Conservation (phyloP, 2,329 filamentous ascomycete species). For the Phialophora verrucosa region DNA sequence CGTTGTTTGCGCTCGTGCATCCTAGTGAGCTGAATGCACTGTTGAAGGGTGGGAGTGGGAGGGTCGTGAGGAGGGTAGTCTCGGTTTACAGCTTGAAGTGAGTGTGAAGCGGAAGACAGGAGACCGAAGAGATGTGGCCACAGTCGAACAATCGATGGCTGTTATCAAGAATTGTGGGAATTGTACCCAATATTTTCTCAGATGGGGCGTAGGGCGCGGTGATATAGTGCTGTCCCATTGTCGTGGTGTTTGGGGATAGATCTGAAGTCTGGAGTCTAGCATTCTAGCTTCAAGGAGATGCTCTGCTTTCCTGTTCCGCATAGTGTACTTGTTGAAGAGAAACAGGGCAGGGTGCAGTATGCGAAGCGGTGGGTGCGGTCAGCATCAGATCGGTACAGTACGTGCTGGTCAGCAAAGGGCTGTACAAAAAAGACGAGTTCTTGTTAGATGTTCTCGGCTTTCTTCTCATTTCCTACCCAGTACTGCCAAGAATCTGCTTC, state of each 20-base stretch:
- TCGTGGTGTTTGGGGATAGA: neutral
- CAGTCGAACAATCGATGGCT: neutral
- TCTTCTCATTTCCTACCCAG: too few species aligned
- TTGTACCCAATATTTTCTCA: neutral
- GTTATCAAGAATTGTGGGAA: neutral
- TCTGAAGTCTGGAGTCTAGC: neutral
- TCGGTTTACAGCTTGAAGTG: constrained; percentile 6
- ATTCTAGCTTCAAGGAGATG: neutral
- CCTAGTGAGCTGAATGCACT: constrained; percentile 25
- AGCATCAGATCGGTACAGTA: too few species aligned
- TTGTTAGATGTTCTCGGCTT: too few species aligned
- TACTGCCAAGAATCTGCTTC: too few species aligned
- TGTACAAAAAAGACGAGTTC: too few species aligned
- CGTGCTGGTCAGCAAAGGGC: too few species aligned
- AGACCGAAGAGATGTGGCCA: neutral
- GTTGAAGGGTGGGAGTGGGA: constrained; percentile 16
- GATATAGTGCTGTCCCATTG: neutral
- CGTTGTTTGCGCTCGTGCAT: constrained; percentile 24
- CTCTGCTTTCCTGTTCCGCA: neutral
- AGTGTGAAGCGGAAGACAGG: neutral
- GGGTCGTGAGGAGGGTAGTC: constrained; percentile 15
- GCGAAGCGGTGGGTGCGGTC: too few species aligned
- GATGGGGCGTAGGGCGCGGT: neutral
- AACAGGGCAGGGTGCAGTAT: too few species aligned
- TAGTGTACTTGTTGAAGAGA: neutral